Evolutionary conservation across 2,329 filamentous ascomycete species (phyloP), one percentile per base, ranked within the genome.

Genomic region (Grosmannia penicillata): DNA sequence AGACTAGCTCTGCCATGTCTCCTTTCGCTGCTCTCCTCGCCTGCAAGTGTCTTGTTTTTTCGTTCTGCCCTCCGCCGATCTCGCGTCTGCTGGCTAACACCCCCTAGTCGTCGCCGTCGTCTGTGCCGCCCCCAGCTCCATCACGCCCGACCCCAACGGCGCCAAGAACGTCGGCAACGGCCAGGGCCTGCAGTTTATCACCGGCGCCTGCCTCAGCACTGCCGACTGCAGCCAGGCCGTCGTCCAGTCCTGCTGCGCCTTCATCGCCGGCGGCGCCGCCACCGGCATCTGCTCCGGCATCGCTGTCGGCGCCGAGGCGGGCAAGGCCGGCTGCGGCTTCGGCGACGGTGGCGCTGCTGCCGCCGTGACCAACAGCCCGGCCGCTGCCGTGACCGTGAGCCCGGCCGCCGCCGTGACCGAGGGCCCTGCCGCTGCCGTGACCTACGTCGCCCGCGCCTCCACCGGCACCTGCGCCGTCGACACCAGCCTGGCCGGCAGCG

Each of bases 401-500:
- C n/a, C n/a, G n/a, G n/a, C n/a, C n/a, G n/a, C n/a, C n/a, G n/a
- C n/a, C n/a, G n/a, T n/a, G n/a, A n/a, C n/a, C n/a, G n/a, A n/a
- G n/a, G n/a, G n/a, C n/a, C n/a, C n/a, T n/a, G n/a, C n/a, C n/a
- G n/a, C n/a, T n/a, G 21, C 33, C 8, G 23, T 4, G 7, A 8
- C 32, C 11, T 26, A n/a, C 26, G 4, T 17, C 25, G 18, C 10
- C 32, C 2, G 11, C 24, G 6, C 6, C 23, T 9, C n/a, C n/a
- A 19, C 38, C 3, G 41, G 28, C 22, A 27, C 33, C 19, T 47
- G 45, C 40, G 21, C 36, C n/a, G 39, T 58, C 15, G 52, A 57
- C 40, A 43, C 48, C 15, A 51, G 51, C 21, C 49, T 59, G 6
- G 43, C 57, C 18, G 59, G 60, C 18, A 53, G 52, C 6, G 39